Base-by-base conservation (phyloP, 768 basidiomycete species). In the Gloeopeniophorella convolvens region DNA sequence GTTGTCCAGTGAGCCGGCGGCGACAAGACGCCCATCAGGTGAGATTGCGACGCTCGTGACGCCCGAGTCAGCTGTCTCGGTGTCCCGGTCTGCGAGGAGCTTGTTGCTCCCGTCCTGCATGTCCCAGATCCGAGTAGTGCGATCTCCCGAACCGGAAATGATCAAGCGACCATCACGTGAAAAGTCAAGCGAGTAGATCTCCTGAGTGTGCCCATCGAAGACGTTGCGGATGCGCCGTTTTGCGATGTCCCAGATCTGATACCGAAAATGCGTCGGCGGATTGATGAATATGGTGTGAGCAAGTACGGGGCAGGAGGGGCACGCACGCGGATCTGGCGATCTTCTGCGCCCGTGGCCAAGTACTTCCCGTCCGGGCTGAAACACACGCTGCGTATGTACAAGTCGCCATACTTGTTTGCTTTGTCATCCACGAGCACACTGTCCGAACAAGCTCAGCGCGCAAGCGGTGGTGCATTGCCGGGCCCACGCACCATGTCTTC, bases 151-250 rank as follows among this genome's bases (percentile, higher is more conserved):
- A 13, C 92, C 93, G 3, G 89, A 92, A 9, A 93, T 89, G 57
- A 95, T 84, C 58, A 86, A 75, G 4, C 82, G 75, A 6, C 93
- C 92, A 59, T 93, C 88, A n/a, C 74, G 68, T 2, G 89, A 89
- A 68, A 93, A 95, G 66, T 89, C 90, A 56, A 96, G 82, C 1
- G 91, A 90, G 68, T 95, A 95, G 61, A 96, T 92, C 62, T 95
- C 93, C 62, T 91, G 87, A 60, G 82, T 80, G 68, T 96, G 93
- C 4, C 93, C 93, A 56, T 87, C 82, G 60, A 94, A 90, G 9
- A 88, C 71, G 55, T 79, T 83, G 48, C 83, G 78, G 62, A 94
- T 89, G 30, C 78, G 78, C 59, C 84, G 83, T 60, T 81, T 83
- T 39, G 75, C 75, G 58, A 96, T 89, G 60, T 94, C 90, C 93